Evolutionary conservation across 2,329 filamentous ascomycete species (phyloP).

Genomic region (Zymoseptoria crescenta): DNA sequence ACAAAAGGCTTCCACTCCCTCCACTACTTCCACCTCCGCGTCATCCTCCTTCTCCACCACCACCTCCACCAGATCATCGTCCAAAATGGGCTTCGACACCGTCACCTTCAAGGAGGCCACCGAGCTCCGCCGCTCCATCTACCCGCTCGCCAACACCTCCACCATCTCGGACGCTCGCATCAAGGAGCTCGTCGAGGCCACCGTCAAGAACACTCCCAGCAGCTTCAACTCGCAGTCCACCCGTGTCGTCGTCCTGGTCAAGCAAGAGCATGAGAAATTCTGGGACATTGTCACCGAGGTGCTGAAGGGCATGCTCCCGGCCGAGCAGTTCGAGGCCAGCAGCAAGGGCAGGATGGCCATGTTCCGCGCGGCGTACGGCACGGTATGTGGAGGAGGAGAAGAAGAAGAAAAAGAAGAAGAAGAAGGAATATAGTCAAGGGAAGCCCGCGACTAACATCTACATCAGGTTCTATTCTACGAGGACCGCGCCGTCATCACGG

Average conservation of each 20-base stretch:
- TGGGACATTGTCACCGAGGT: constrained; percentile 66
- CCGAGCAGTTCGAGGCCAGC: constrained; percentile 53
- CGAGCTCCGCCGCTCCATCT: constrained; percentile 56
- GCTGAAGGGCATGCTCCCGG: constrained; percentile 61
- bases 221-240: constrained; percentile 87
- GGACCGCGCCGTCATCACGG: constrained; percentile 60
- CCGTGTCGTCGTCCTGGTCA: constrained; percentile 69
- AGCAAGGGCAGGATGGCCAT: constrained; percentile 39
- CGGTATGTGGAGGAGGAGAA: constrained; percentile 41
- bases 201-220: constrained; percentile 63
- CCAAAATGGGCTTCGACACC: constrained; percentile 33
- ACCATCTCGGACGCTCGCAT: constrained; percentile 64
- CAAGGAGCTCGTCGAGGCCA: constrained; percentile 52
- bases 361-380: constrained; percentile 68
- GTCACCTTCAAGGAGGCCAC: constrained; percentile 53
- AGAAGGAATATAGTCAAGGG: too few species aligned
- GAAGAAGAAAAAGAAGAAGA: too few species aligned
- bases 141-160: constrained; percentile 48
- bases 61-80: too few species aligned
- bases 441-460: too few species aligned
- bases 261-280: constrained; percentile 75
- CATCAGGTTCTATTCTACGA: constrained; percentile 85
- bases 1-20: neutral
- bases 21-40: too few species aligned
- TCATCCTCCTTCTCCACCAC: neutral